Conservation (phyloP, 1,284 basidiomycete genomes). For the Wolfiporia cocos region DNA sequence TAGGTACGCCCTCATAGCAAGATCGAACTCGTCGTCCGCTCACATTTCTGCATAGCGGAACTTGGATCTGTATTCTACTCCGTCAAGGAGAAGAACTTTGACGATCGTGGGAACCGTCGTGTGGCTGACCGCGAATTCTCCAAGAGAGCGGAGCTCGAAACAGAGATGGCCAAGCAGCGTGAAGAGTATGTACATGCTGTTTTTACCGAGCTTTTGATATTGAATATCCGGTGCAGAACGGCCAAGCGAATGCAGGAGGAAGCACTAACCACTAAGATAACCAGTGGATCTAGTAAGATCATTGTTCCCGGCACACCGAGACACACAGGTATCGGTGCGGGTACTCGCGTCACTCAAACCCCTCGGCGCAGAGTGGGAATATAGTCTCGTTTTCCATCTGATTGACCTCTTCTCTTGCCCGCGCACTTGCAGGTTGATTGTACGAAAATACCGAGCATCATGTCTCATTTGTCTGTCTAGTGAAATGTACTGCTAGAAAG, state of each 20-base stretch:
- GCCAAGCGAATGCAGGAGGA: conserved; percentile 65
- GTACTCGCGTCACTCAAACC: conserved; percentile 56
- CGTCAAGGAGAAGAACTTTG: conserved; percentile 93
- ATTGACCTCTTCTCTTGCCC: no score
- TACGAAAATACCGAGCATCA: no score
- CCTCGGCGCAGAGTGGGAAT: conserved; percentile 46
- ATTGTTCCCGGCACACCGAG: conserved; percentile 79
- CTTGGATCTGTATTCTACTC: conserved; percentile 94
- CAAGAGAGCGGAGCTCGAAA: conserved; percentile 84
- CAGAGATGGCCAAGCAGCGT: conserved; percentile 81
- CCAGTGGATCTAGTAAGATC: conserved; percentile 56
- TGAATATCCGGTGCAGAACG: conserved; percentile 38
- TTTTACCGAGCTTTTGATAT: background rate
- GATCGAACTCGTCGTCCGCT: background rate
- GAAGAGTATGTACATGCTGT: conserved; percentile 60
- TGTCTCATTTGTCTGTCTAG: no score
- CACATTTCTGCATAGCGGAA: conserved; percentile 51
- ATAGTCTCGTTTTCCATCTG: conserved; percentile 5
- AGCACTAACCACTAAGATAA: conserved; percentile 52
- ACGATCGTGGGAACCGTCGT: conserved; percentile 68
- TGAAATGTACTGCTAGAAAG: no score
- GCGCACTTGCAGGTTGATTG: no score
- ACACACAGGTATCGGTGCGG: conserved; percentile 65
- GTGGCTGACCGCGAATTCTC: conserved; percentile 86
- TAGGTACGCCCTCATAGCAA: conserved; percentile 46